Conservation (phyloP, 2,329 filamentous ascomycete genomes). For the Akanthomyces lecanii region DNA sequence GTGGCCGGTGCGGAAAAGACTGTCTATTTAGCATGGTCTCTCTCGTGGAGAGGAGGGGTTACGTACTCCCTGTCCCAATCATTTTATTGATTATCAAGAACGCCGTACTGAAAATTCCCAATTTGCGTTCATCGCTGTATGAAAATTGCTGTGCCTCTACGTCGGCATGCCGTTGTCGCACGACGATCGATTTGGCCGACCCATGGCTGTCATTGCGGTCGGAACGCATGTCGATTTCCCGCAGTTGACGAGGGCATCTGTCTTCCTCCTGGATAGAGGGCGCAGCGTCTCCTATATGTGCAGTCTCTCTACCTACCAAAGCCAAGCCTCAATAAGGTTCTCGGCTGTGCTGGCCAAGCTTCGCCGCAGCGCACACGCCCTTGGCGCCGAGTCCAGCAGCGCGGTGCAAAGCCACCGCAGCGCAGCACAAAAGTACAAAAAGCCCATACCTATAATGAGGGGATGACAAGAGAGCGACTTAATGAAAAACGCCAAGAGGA, state of each 20-base stretch:
- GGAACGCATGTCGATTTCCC: not conserved
- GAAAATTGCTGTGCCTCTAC: constrained; percentile 39
- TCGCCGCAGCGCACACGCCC: not conserved
- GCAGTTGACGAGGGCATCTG: not conserved
- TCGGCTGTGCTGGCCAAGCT: not conserved
- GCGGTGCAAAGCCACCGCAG: not conserved
- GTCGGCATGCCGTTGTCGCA: not conserved
- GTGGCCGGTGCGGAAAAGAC: constrained; percentile 53
- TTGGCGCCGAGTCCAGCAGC: constrained; percentile 4
- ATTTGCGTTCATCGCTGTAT: constrained; percentile 42
- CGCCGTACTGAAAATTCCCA: constrained; percentile 49
- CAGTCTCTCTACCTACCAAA: too few species aligned
- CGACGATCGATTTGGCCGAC: not conserved
- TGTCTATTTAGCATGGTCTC: constrained; percentile 19
- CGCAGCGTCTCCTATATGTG: not conserved
- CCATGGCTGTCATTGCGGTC: not conserved
- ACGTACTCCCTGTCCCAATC: constrained; percentile 54
- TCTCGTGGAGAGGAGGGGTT: not conserved
- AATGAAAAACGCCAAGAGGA: not conserved
- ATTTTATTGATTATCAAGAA: constrained; percentile 56
- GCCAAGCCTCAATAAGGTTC: not conserved
- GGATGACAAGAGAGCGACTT: not conserved
- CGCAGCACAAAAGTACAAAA: not conserved
- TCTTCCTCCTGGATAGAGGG: not conserved
- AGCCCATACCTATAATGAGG: too few species aligned